Conservation (phyloP, 2,329 filamentous ascomycete species). For the Diaporthe sp. region DNA sequence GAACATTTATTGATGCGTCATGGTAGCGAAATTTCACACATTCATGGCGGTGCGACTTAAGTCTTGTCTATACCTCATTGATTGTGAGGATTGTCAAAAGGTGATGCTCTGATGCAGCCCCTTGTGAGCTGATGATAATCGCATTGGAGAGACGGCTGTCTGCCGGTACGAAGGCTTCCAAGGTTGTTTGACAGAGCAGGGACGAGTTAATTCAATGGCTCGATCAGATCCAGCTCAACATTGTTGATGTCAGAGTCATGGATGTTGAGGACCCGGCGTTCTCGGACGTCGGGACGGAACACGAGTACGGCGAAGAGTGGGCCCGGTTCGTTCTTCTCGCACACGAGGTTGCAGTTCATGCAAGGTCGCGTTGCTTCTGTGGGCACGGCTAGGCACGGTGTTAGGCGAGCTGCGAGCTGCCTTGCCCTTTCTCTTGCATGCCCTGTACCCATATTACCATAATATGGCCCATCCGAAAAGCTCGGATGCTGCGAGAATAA, state of each 20-base stretch:
- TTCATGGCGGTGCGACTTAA: background rate
- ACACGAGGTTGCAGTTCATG: conserved; percentile 25
- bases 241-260: background rate
- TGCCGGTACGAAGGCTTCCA: background rate
- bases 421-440: background rate
- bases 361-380: conserved; percentile 17
- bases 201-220: background rate
- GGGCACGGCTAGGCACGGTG: conserved; percentile 13
- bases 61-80: too few species aligned
- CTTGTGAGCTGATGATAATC: background rate
- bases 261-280: background rate
- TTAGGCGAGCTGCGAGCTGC: background rate
- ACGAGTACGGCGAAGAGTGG: conserved; percentile 13
- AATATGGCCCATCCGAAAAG: background rate
- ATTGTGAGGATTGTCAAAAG: too few species aligned
- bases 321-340: background rate
- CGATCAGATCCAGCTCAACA: background rate
- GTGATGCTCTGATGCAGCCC: background rate
- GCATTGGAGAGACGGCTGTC: background rate
- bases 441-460: background rate
- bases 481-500: conserved; percentile 2
- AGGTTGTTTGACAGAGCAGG: background rate
- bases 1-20: too few species aligned
- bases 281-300: conserved; percentile 3
- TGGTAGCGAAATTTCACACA: background rate